A percentile compares a stretch with the other conserved stretches of the same genome.
phyloP scores from a whole-genome alignment of 371 early-diverging fungal species.

The Mortierella sp. region DNA sequence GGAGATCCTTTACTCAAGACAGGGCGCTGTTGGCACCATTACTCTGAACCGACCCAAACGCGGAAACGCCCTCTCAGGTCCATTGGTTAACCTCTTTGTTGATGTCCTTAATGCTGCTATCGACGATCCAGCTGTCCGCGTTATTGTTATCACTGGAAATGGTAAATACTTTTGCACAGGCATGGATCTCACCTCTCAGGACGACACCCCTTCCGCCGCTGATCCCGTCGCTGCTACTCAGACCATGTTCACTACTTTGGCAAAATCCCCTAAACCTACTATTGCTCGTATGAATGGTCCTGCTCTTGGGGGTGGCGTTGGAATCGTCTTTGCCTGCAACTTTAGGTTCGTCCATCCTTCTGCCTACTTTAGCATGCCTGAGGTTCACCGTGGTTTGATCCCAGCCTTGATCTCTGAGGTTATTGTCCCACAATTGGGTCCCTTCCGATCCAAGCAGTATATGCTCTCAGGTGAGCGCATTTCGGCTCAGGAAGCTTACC shows the following conservation, averaged over 20 bases:
- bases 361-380: conserved; percentile 72
- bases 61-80: conserved; percentile 72
- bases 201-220: conserved; percentile 49
- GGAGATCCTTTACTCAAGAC: conserved; percentile 42
- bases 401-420: conserved; percentile 81
- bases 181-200: conserved; percentile 70
- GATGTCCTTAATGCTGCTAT: conserved; percentile 60
- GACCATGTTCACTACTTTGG: conserved; percentile 44
- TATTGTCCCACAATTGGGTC: conserved; percentile 75
- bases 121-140: conserved; percentile 64
- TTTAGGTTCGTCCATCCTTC: conserved; percentile 64
- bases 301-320: conserved; percentile 80
- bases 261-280: conserved; percentile 70
- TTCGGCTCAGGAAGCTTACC: conserved; percentile 57
- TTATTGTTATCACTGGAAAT: conserved; percentile 73
- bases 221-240: conserved; percentile 54
- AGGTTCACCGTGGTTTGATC: conserved; percentile 76
- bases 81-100: conserved; percentile 65
- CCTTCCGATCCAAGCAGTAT: conserved; percentile 67
- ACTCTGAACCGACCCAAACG: conserved; percentile 69
- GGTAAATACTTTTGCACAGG: conserved; percentile 85
- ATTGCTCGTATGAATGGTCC: conserved; percentile 79
- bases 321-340: conserved; percentile 75
- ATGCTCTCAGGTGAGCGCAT: conserved; percentile 76
- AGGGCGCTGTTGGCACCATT: conserved; percentile 67